Evolutionary conservation across 208 protist genomes (phyloP).

Genomic region (Acanthamoeba castellanii): DNA sequence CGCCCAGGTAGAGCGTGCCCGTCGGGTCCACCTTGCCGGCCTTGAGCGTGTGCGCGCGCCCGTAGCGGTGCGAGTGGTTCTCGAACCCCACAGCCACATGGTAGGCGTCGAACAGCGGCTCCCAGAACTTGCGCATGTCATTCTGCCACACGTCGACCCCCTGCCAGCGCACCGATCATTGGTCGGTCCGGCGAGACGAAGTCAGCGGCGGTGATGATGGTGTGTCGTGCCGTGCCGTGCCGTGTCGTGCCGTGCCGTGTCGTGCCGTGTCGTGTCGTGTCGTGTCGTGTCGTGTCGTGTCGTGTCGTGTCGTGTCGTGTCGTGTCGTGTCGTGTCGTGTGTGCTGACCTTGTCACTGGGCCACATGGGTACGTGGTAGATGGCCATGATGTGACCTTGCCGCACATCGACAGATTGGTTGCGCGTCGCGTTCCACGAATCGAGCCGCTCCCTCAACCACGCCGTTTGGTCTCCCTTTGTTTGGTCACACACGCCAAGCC

Average conservation of each 20-base stretch:
- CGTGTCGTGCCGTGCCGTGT: too few relatives aligned
- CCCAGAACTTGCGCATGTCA: slow-evolving; percentile 70
- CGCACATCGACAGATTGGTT: neutral
- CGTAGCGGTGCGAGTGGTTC: slow-evolving; percentile 63
- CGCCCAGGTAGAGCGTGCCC: slow-evolving; percentile 59
- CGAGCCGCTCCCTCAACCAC: neutral
- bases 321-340: neutral
- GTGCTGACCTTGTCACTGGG: slow-evolving; percentile 1
- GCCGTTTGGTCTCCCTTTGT: slow-evolving; percentile 23
- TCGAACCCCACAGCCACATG: slow-evolving; percentile 58
- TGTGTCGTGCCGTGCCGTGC: too few relatives aligned
- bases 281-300: too few relatives aligned
- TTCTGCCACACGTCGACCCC: slow-evolving; percentile 54
- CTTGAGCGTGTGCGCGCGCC: neutral
- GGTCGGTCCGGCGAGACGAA: neutral
- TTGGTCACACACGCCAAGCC: neutral
- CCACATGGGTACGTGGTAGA: slow-evolving; percentile 74
- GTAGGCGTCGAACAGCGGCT: slow-evolving; percentile 66
- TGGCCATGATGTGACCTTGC: slow-evolving; percentile 6
- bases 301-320: too few relatives aligned
- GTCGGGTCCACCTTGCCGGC: slow-evolving; percentile 2
- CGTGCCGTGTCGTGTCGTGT: too few relatives aligned
- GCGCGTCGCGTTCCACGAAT: slow-evolving; percentile 57
- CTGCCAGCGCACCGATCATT: neutral
- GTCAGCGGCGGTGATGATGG: too few relatives aligned